Percentiles rank a stretch among this genome's conserved stretches.
Conservation (phyloP, 352 stramenopile species). For the Phytophthora podocarpi region DNA sequence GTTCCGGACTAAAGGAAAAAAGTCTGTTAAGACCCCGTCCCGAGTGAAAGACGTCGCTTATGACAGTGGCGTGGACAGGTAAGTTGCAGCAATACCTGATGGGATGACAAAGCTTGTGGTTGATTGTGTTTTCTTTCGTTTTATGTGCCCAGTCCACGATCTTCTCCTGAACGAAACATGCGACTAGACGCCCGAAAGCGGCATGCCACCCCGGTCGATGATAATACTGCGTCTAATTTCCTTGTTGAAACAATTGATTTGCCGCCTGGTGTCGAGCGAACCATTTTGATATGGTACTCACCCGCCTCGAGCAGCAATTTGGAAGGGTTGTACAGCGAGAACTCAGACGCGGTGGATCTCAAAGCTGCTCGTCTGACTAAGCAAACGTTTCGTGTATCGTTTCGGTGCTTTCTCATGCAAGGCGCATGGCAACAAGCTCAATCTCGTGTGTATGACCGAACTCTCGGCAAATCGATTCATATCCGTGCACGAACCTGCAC, state of each 20-base stretch:
- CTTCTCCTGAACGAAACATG: constrained; percentile 72
- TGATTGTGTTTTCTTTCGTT: constrained; percentile 1
- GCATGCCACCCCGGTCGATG: constrained; percentile 50
- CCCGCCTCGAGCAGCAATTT: constrained; percentile 48
- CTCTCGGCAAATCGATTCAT: constrained; percentile 86
- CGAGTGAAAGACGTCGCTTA: constrained; percentile 67
- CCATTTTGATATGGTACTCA: constrained; percentile 90
- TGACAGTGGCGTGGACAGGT: constrained; percentile 86
- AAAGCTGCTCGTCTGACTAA: constrained; percentile 84
- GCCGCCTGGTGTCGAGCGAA: constrained; percentile 84
- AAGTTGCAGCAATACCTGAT: constrained; percentile 2
- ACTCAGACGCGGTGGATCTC: constrained; percentile 70
- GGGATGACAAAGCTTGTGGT: background rate
- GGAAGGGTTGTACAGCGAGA: constrained; percentile 46
- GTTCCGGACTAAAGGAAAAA: constrained; percentile 58
- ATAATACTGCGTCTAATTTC: constrained; percentile 82
- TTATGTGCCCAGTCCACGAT: constrained; percentile 56
- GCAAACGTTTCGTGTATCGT: constrained; percentile 88
- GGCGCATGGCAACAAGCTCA: constrained; percentile 87
- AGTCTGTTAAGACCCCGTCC: constrained; percentile 51
- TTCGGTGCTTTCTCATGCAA: constrained; percentile 88
- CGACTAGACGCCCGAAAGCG: constrained; percentile 54
- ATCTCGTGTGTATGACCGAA: constrained; percentile 85
- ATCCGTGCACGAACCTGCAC: constrained; percentile 87
- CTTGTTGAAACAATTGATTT: constrained; percentile 88